A percentile compares a stretch with the other conserved stretches of the same genome.
Evolutionary conservation across 805 yeast species (phyloP).

Genomic region (Yamadazyma sp.): DNA sequence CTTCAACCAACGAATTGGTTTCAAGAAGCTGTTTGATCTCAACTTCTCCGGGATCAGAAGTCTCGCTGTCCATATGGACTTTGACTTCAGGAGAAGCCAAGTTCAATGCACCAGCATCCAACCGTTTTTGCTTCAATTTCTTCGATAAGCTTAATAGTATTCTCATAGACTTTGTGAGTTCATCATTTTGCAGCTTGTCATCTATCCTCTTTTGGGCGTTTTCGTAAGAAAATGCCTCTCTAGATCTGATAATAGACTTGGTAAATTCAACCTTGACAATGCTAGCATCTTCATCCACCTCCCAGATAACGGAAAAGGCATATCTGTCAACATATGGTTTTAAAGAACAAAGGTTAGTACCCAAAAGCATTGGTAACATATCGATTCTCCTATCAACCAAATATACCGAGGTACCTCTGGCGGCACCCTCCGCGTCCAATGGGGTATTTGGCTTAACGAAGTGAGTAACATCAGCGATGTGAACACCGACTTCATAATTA

Average conservation of each 20-base stretch:
- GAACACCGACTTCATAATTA: slow-evolving; percentile 96
- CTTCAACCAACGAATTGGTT: slow-evolving; percentile 95
- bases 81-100: slow-evolving; percentile 97
- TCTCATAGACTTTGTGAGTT: slow-evolving; percentile 86
- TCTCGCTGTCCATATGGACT: slow-evolving; percentile 95
- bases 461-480: slow-evolving; percentile 97
- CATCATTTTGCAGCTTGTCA: slow-evolving; percentile 72
- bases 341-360: slow-evolving; percentile 93
- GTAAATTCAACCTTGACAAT: slow-evolving; percentile 76
- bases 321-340: slow-evolving; percentile 94
- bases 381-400: slow-evolving; percentile 97
- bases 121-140: slow-evolving; percentile 76
- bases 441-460: slow-evolving; percentile 93
- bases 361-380: slow-evolving; percentile 93
- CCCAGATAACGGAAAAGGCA: slow-evolving; percentile 97
- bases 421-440: slow-evolving; percentile 92
- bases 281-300: slow-evolving; percentile 80
- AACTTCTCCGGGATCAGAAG: slow-evolving; percentile 94
- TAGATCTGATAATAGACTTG: slow-evolving; percentile 85
- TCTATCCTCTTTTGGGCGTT: slow-evolving; percentile 91
- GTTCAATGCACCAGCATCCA: slow-evolving; percentile 94
- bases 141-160: slow-evolving; percentile 76
- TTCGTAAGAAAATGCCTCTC: slow-evolving; percentile 94
- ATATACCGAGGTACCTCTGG: slow-evolving; percentile 96
- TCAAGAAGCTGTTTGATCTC: slow-evolving; percentile 85